phyloP scores from a whole-genome alignment of 1,139 yeast species.

The Pichia norvegensis region DNA sequence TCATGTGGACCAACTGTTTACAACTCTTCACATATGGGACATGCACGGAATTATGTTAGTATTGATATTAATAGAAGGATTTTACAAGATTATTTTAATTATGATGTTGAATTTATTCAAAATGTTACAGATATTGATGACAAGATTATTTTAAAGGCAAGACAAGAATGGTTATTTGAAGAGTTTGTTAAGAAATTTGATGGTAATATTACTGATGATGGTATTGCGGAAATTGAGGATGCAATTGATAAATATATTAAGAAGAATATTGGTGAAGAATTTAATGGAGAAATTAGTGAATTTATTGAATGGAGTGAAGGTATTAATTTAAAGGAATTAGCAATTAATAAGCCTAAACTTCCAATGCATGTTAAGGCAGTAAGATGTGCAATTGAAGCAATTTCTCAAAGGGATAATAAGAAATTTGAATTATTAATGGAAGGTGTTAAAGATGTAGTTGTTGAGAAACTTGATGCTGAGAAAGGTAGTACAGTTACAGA shows the following conservation, averaged over 20 bases:
- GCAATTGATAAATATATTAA: constrained; percentile 44
- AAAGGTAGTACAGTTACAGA: constrained; percentile 74
- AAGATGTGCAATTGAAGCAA: constrained; percentile 40
- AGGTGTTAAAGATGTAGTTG: constrained; percentile 61
- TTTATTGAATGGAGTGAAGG: constrained; percentile 46
- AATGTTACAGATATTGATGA: constrained; percentile 98
- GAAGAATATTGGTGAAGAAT: constrained; percentile 39
- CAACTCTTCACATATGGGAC: constrained; percentile 98
- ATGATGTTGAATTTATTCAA: constrained; percentile 79
- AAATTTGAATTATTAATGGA: constrained; percentile 37
- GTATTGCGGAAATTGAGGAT: constrained; percentile 34
- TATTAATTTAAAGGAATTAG: constrained; percentile 43
- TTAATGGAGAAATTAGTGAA: constrained; percentile 20
- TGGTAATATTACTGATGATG: constrained; percentile 31
- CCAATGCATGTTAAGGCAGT: constrained; percentile 79
- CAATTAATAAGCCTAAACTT: constrained; percentile 63
- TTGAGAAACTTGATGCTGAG: constrained; percentile 63
- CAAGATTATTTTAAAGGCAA: constrained; percentile 87
- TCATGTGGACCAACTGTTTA: constrained; percentile 99
- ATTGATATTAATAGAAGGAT: constrained; percentile 89
- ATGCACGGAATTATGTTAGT: constrained; percentile 93
- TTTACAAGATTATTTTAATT: constrained; percentile 84
- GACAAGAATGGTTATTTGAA: constrained; percentile 78
- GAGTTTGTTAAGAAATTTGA: constrained; percentile 36
- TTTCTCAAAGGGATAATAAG: constrained; percentile 23